Conservation (phyloP, 2,329 filamentous ascomycete genomes). For the Cytospora chrysosperma region DNA sequence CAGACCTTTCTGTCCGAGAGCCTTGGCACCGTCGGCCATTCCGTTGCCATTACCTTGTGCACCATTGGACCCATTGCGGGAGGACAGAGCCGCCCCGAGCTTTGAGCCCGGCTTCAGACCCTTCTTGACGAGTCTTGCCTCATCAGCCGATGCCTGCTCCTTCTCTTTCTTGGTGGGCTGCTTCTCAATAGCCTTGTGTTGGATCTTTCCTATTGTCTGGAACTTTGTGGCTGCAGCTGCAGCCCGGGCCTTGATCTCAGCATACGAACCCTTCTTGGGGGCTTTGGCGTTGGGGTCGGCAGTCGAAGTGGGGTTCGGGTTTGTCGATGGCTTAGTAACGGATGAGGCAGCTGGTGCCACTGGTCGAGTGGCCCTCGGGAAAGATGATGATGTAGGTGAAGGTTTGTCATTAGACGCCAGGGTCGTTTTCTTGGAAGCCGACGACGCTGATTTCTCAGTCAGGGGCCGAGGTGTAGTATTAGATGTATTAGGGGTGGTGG, state of each 20-base stretch:
- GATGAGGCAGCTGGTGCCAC: constrained; percentile 5
- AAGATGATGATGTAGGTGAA: constrained; percentile 20
- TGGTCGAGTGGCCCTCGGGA: constrained; percentile 6
- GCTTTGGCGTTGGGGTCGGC: constrained; percentile 33
- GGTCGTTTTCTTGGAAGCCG: constrained; percentile 21
- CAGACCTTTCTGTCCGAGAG: constrained; percentile 6
- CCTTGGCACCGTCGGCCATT: constrained; percentile 8
- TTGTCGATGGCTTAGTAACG: background rate
- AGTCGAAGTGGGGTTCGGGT: constrained; percentile 35
- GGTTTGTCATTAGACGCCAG: constrained; percentile 11
- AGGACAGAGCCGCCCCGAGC: constrained; percentile 10
- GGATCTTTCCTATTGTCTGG: constrained; percentile 67
- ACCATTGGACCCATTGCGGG: constrained; percentile 27
- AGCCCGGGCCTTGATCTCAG: constrained; percentile 71
- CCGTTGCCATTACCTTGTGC: constrained; percentile 19
- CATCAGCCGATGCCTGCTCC: constrained; percentile 45
- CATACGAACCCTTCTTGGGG: constrained; percentile 72
- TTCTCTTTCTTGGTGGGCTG: constrained; percentile 56
- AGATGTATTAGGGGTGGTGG: constrained; percentile 25
- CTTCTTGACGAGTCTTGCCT: constrained; percentile 30
- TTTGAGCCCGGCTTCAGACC: constrained; percentile 21
- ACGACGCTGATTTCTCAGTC: constrained; percentile 24
- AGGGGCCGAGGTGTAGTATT: constrained; percentile 26
- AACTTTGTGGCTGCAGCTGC: constrained; percentile 62
- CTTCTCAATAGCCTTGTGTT: constrained; percentile 71